phyloP scores from a whole-genome alignment of 345 rosid species.

The Acer negundo region DNA sequence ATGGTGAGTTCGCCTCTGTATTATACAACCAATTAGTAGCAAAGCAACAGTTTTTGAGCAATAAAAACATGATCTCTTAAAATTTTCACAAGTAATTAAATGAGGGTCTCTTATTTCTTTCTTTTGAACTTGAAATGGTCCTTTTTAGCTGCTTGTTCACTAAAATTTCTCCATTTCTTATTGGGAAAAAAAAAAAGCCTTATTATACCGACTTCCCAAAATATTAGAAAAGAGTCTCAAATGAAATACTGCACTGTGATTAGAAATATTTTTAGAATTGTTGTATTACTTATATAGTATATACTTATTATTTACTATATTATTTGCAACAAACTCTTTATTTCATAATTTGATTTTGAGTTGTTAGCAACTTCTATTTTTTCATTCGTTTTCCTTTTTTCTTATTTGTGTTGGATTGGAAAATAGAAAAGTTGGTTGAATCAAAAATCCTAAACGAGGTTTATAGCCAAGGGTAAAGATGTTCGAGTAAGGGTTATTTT shows the following conservation, averaged over 20 bases:
- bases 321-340: not conserved
- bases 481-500: not conserved
- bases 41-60: not conserved
- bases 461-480: not conserved
- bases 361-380: not conserved
- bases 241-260: not conserved
- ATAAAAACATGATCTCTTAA: not conserved
- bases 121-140: not conserved
- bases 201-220: not conserved
- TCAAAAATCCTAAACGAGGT: not conserved
- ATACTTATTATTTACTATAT: not conserved
- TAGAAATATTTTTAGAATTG: not conserved
- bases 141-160: not conserved
- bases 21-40: not conserved
- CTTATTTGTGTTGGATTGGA: not conserved
- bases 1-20: not conserved
- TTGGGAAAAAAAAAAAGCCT: not conserved
- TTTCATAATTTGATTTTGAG: not conserved
- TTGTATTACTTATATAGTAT: not conserved
- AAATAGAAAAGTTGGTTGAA: not conserved
- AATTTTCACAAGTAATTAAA: not conserved
- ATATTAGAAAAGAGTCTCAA: not conserved
- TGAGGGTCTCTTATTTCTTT: not conserved
- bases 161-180: not conserved
- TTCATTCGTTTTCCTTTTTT: not conserved